A percentile compares a stretch with the other conserved stretches of the same genome.
Conservation (phyloP, 2,329 filamentous ascomycete genomes). For the Reticulascus tulasneorum region DNA sequence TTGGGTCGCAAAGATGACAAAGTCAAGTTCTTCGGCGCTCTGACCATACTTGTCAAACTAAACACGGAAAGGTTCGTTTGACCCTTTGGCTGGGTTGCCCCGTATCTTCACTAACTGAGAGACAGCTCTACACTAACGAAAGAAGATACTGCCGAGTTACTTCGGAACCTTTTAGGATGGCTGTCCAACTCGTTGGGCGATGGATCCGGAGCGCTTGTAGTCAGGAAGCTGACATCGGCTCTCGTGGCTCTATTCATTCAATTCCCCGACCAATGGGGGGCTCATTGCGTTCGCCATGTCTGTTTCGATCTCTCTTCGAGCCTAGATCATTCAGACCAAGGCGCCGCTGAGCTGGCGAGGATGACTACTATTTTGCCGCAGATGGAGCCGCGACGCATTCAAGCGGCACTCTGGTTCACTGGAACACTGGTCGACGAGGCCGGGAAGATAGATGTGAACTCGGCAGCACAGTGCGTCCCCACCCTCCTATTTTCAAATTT, state of each 20-base stretch:
- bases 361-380: background rate
- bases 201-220: conserved; percentile 55
- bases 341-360: conserved; percentile 38
- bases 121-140: conserved; percentile 47
- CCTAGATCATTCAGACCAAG: conserved; percentile 14
- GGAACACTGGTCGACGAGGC: conserved; percentile 62
- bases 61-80: conserved; percentile 76
- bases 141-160: conserved; percentile 54
- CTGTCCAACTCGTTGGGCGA: conserved; percentile 51
- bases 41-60: conserved; percentile 91
- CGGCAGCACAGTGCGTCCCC: conserved; percentile 48
- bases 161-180: conserved; percentile 60
- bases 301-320: conserved; percentile 37
- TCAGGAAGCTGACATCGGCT: conserved; percentile 73
- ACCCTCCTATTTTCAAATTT: conserved; percentile 1
- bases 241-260: conserved; percentile 72
- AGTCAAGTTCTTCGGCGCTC: conserved; percentile 85
- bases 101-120: conserved; percentile 3
- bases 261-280: conserved; percentile 63
- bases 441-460: conserved; percentile 62
- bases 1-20: conserved; percentile 66
- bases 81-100: background rate
- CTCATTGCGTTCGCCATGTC: conserved; percentile 60
- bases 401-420: conserved; percentile 62
- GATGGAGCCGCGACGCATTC: conserved; percentile 41